phyloP scores from a whole-genome alignment of 2,329 filamentous ascomycete genomes.

The Dactylella cylindrospora region DNA sequence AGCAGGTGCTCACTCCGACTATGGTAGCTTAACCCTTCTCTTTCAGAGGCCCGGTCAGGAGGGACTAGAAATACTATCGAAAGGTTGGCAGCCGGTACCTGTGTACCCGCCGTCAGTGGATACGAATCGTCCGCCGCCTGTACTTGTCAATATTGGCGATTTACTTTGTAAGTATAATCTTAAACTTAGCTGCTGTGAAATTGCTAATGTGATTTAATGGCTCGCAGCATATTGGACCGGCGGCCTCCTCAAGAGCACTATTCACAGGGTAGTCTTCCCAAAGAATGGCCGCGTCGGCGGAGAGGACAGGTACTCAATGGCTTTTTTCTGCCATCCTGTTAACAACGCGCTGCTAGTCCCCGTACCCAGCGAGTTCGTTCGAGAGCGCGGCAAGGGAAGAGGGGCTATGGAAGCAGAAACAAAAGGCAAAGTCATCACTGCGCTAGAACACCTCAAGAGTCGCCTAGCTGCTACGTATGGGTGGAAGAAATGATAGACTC shows the following conservation, averaged over 20 bases:
- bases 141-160: constrained; percentile 71
- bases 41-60: constrained; percentile 85
- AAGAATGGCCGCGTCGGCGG: constrained; percentile 53
- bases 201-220: neutral
- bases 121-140: constrained; percentile 65
- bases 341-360: constrained; percentile 58
- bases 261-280: constrained; percentile 82
- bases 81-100: constrained; percentile 65
- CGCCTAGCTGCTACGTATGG: constrained; percentile 62
- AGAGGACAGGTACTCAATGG: constrained; percentile 64
- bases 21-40: constrained; percentile 61
- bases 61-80: constrained; percentile 74
- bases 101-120: constrained; percentile 66
- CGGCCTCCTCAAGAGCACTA: constrained; percentile 79
- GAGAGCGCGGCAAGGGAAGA: constrained; percentile 50
- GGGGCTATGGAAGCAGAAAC: constrained; percentile 51
- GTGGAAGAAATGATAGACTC: constrained; percentile 44
- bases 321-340: constrained; percentile 68
- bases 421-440: constrained; percentile 62
- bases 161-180: constrained; percentile 57
- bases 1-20: constrained; percentile 71
- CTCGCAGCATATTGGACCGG: constrained; percentile 82
- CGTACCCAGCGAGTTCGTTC: constrained; percentile 64
- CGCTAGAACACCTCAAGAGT: constrained; percentile 65
- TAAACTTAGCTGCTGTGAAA: neutral